These are phyloP conservation scores for Skeletonema tropicum DNA, from an alignment of 108 stramenopile genomes.

Conservation along the genomic window DNA sequence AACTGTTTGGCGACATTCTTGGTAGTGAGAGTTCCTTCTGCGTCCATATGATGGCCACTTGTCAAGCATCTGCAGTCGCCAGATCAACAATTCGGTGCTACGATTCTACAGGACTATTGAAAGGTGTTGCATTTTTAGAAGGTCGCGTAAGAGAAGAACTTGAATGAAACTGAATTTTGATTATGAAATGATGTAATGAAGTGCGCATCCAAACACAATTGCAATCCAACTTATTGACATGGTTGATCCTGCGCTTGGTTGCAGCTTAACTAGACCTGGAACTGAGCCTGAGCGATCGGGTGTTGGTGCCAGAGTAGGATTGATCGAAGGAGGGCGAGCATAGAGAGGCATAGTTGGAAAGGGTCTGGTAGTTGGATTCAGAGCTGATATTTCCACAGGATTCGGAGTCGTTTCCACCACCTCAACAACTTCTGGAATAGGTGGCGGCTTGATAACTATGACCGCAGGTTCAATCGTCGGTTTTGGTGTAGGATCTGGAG, in stretches of 20 bases:
- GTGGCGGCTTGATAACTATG: not conserved
- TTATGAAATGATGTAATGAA: not conserved
- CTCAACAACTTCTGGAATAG: not conserved
- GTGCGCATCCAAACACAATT: not conserved
- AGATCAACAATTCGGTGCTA: slow-evolving; percentile 23
- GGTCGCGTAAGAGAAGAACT: not conserved
- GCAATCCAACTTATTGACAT: not conserved
- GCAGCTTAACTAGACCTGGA: not conserved
- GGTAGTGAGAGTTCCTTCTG: slow-evolving; percentile 7
- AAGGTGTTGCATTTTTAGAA: slow-evolving; percentile 28
- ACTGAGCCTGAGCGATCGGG: not conserved
- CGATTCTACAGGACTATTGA: slow-evolving; percentile 23
- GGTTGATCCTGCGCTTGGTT: not conserved
- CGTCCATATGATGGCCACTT: slow-evolving; percentile 21
- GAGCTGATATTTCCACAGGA: not conserved
- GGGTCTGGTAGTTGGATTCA: not conserved
- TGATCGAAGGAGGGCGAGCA: not conserved
- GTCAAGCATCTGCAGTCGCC: slow-evolving; percentile 18
- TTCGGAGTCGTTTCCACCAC: not conserved
- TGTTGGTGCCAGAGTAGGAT: not conserved
- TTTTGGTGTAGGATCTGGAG: not conserved
- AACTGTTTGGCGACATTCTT: slow-evolving; percentile 10
- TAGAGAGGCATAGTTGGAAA: not conserved
- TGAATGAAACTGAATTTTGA: not conserved
- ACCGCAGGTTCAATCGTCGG: not conserved